These are phyloP conservation scores for Usnea hakonensis DNA, from an alignment of 495 filamentous ascomycete genomes.

Conservation along the genomic window DNA sequence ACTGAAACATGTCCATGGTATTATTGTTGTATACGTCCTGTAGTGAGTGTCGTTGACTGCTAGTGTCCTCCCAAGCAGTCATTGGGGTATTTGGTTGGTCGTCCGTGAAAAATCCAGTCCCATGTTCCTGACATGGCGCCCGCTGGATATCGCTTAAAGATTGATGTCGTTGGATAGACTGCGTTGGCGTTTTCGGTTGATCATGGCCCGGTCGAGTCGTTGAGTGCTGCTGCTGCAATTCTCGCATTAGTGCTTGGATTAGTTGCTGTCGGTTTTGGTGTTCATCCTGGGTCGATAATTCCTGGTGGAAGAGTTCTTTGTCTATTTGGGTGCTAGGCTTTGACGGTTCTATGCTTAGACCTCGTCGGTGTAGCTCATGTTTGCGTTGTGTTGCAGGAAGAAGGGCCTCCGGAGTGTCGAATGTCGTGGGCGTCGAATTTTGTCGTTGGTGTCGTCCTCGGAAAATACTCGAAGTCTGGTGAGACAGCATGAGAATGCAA, in stretches of 20 bases:
- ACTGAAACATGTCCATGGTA: constrained; percentile 21
- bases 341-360: constrained; percentile 36
- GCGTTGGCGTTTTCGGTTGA: not conserved
- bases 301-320: constrained; percentile 19
- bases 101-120: constrained; percentile 1
- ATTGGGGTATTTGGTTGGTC: not conserved
- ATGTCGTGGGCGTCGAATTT: constrained; percentile 73
- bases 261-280: constrained; percentile 14
- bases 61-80: constrained; percentile 4
- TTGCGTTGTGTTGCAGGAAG: constrained; percentile 25
- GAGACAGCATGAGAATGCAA: constrained; percentile 70
- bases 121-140: constrained; percentile 14
- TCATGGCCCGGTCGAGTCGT: constrained; percentile 54
- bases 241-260: constrained; percentile 44
- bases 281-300: constrained; percentile 23
- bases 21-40: constrained; percentile 29
- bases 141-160: constrained; percentile 26
- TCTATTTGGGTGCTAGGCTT: constrained; percentile 54
- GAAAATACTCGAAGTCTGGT: constrained; percentile 57
- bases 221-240: constrained; percentile 64
- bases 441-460: constrained; percentile 75
- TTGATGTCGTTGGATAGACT: constrained; percentile 20
- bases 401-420: constrained; percentile 48
- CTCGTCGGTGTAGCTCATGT: constrained; percentile 11
- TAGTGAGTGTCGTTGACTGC: constrained; percentile 22